phyloP scores from a whole-genome alignment of 257 asterid genomes.

The Lantana camara region DNA sequence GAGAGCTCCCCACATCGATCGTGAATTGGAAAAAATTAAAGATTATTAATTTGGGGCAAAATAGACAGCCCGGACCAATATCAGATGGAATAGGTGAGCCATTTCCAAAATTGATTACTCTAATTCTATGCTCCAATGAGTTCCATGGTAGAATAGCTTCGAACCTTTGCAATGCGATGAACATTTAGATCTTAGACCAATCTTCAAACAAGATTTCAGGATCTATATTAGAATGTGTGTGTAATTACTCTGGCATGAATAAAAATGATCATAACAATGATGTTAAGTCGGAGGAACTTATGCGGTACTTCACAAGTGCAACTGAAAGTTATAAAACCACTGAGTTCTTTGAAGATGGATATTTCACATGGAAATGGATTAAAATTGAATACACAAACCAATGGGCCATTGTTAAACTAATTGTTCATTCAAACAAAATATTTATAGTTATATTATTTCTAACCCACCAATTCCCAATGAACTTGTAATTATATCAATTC shows the following conservation, averaged over 20 bases:
- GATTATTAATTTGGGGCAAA: conserved; percentile 2
- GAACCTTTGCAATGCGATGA: conserved; percentile 1
- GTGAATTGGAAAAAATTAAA: conserved; percentile 6
- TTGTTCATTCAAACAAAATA: too few relatives aligned
- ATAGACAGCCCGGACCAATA: conserved; percentile 16
- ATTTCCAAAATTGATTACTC: background rate
- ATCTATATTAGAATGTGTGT: conserved; percentile 12
- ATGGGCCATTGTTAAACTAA: background rate
- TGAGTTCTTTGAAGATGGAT: conserved; percentile 10
- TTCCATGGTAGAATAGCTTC: conserved; percentile 12
- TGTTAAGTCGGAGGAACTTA: too few relatives aligned
- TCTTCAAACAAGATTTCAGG: conserved; percentile 28
- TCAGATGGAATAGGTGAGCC: conserved; percentile 22
- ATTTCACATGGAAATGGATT: conserved; percentile 8
- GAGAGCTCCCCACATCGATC: conserved; percentile 28
- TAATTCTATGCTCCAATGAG: conserved; percentile 4
- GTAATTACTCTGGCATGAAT: conserved; percentile 16
- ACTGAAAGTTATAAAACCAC: too few relatives aligned
- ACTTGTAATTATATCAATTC: too few relatives aligned
- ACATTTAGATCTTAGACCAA: conserved; percentile 26
- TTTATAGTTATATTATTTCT: too few relatives aligned
- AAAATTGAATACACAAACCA: background rate
- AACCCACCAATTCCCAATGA: too few relatives aligned
- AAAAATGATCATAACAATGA: too few relatives aligned
- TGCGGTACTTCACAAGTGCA: too few relatives aligned